phyloP scores from a whole-genome alignment of 768 basidiomycete genomes.

The Suillus bovinus region DNA sequence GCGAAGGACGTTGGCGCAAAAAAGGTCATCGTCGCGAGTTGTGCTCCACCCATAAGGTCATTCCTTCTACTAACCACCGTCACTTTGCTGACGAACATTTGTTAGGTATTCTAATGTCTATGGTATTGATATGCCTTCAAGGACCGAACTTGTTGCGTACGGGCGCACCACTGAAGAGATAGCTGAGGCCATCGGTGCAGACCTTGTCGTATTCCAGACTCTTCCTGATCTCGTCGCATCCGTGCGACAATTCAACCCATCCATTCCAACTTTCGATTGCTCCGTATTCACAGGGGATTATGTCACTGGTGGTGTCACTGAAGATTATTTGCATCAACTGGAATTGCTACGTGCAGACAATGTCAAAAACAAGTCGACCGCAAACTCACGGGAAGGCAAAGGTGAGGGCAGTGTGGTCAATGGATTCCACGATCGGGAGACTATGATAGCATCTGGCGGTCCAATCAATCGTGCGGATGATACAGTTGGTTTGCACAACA shows the following conservation, averaged over 20 bases:
- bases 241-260: constrained; percentile 81
- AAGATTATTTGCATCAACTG: constrained; percentile 72
- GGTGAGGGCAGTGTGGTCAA: constrained; percentile 29
- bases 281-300: constrained; percentile 98
- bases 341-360: constrained; percentile 84
- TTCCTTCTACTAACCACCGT: constrained; percentile 12
- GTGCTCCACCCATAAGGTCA: constrained; percentile 93
- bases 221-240: constrained; percentile 84
- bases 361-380: constrained; percentile 53
- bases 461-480: constrained; percentile 67
- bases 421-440: constrained; percentile 22
- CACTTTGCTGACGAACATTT: constrained; percentile 3
- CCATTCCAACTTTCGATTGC: constrained; percentile 83
- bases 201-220: constrained; percentile 94
- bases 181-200: constrained; percentile 84
- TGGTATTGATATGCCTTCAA: constrained; percentile 99
- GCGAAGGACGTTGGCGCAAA: constrained; percentile 98
- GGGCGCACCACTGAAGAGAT: constrained; percentile 70
- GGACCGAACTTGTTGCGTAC: constrained; percentile 89
- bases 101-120: constrained; percentile 89
- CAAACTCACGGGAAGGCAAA: constrained; percentile 38
- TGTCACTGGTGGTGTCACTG: constrained; percentile 90
- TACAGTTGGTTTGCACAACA: constrained; percentile 80
- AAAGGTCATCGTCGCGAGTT: constrained; percentile 94
- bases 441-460: constrained; percentile 36